Evolutionary conservation across 306 rosid genomes (phyloP), one percentile per base, ranked within the genome.

Genomic region (Malus orientalis): DNA sequence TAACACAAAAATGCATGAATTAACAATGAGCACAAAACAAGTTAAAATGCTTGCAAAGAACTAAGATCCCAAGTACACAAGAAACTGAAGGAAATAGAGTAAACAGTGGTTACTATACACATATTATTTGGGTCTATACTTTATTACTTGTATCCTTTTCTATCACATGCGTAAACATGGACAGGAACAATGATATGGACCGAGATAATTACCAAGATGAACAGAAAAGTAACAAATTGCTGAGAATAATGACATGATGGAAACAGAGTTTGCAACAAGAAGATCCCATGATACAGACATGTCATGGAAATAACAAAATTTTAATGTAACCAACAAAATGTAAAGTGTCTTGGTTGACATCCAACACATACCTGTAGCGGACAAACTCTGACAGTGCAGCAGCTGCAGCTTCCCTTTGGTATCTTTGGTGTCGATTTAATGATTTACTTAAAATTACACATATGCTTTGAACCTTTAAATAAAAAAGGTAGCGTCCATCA

Each of bases 361-460:
- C 73, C 32, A 68, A 62, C 49, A 32, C 45, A 23, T 86, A 93
- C 98, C 98, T 88, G 82, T 88, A 93, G 30, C 88, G 91, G 77
- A 91, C 91, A 84, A 93, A 93, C 88, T 93, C 98, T 49, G 98
- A 93, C 80, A 91, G 83, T 70, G 98, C 97, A 32, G 98, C 98
- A 67, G 94, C 96, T 22, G 97, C 93, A 85, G 98, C 97, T 91
- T 93, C 97, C 82, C 93, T 84, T 78, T 90, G 98, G 85, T 84
- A 80, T 91, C 82, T 91, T 80, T 91, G 97, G 57, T 82, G 90
- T 78, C 91, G 90, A 80, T 83, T 82, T 84, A 93, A 81, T 33
- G 97, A 91, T 76, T 76, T 88, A 81, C 90, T 86, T 75, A 93
- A 87, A 84, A 86, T 81, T 82, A 84, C 83, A 81, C 96, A 91